These are phyloP conservation scores for Hydnomerulius pinastri DNA, from an alignment of 768 basidiomycete genomes.

Conservation along the genomic window DNA sequence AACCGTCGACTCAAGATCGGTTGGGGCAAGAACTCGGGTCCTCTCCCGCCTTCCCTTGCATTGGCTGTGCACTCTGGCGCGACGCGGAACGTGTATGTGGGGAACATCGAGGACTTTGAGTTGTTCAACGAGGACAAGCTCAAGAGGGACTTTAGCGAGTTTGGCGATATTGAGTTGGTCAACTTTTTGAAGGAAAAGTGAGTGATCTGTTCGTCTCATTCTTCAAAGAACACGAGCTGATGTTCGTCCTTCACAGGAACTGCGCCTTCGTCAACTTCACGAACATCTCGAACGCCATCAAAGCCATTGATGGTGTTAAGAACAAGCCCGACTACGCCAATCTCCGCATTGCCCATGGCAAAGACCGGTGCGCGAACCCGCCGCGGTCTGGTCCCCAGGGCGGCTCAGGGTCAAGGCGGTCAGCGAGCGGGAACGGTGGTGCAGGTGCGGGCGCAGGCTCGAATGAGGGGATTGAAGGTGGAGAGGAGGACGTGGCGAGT, in stretches of 20 bases:
- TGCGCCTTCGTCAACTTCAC: conserved; percentile 97
- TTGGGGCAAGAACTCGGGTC: conserved; percentile 96
- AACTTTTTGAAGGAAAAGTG: conserved; percentile 95
- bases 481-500: conserved; percentile 25
- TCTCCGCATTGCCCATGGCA: conserved; percentile 91
- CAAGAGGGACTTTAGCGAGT: conserved; percentile 92
- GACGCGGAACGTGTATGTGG: conserved; percentile 95
- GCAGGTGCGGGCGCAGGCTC: conserved; percentile 11
- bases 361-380: conserved; percentile 93
- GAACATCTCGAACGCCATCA: conserved; percentile 93
- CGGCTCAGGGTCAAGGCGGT: conserved; percentile 49
- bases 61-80: conserved; percentile 91
- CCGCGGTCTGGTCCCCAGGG: conserved; percentile 84
- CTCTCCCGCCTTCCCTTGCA: conserved; percentile 79
- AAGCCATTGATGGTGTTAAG: conserved; percentile 97
- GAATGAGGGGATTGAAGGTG: conserved; percentile 18
- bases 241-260: conserved; percentile 53
- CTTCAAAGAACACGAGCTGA: conserved; percentile 4
- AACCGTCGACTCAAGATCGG: conserved; percentile 95
- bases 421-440: conserved; percentile 45
- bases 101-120: conserved; percentile 95
- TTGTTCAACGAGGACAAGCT: conserved; percentile 87
- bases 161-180: conserved; percentile 94
- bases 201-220: conserved; percentile 40
- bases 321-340: conserved; percentile 86